Base-by-base conservation (phyloP, 192 early-diverging fungal genomes). In the Cetraspora pellucida region DNA sequence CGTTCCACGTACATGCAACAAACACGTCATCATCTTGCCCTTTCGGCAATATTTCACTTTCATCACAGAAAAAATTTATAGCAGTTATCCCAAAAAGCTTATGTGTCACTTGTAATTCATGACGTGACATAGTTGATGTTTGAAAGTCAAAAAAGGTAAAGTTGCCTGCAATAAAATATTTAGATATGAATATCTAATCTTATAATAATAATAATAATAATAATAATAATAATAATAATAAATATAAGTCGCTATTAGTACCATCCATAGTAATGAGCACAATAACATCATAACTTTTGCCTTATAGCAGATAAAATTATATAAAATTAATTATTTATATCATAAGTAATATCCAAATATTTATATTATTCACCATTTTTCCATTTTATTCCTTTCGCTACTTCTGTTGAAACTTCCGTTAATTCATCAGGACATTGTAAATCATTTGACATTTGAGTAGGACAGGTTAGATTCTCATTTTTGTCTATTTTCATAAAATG, bases 241-340 rank as follows among this genome's bases (percentile, higher is more conserved):
- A 25, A 59, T 8, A n/a, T 0, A 7, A 7, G 37, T 6, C 37
- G 37, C 1, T 17, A 25, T 13, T 8, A 58, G 60, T 82, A 87
- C 87, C 87, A 75, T 89, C 87, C 86, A 87, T 87, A 25, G 84
- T 84, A 63, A 89, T 79, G 69, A 89, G 77, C 10, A 85, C 87
- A 19, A 89, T 72, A 47, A 86, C 80, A 49, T 85, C 84, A 21
- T 78, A 43, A 77, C 28, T 49, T 81, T 68, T 78, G 14, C 23
- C 81, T 77, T 59, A 78, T 70, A 16, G 79, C 66, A 52, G 65
- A 79, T 6, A 66, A 79, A 19, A 80, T 37, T 37, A 82, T 17
- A 85, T 86, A 57, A 87, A 75, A 21, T 82, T 81, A 30, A 86
- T 84, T 57, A 87, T 83, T 7, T 81, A 87, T 2, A 86, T 81